Conservation (phyloP, 495 filamentous ascomycete genomes). For the Pseudotulostoma volvatum region DNA sequence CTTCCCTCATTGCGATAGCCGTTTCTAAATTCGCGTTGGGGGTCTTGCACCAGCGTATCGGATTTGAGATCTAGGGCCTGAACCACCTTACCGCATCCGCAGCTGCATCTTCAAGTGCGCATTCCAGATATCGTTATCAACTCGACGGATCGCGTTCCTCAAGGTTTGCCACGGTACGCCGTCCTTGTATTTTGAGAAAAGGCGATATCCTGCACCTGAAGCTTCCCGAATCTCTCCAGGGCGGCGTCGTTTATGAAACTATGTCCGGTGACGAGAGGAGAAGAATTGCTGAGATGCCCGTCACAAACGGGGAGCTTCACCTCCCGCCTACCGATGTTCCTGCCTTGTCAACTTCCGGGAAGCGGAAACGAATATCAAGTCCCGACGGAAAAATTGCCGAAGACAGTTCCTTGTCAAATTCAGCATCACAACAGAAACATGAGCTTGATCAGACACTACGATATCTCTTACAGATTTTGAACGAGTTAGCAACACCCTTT, state of each 20-base stretch:
- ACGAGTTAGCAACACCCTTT: constrained; percentile 15
- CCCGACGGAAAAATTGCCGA: constrained; percentile 22
- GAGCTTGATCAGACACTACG: constrained; percentile 27
- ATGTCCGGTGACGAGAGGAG: constrained; percentile 32
- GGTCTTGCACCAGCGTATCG: background rate
- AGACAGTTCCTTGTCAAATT: constrained; percentile 13
- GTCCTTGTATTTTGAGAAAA: too few species aligned
- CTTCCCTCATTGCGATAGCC: background rate
- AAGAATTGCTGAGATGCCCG: constrained; percentile 18
- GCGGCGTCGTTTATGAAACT: constrained; percentile 7
- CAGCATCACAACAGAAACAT: constrained; percentile 16
- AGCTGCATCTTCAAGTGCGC: background rate
- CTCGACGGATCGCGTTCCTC: background rate
- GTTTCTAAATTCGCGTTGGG: background rate
- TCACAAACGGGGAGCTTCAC: constrained; percentile 24
- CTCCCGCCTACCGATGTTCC: constrained; percentile 16
- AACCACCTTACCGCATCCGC: background rate
- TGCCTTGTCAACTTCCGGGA: constrained; percentile 24
- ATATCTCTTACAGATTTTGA: constrained; percentile 23
- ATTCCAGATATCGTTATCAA: background rate
- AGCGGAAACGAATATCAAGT: constrained; percentile 29
- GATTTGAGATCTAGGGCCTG: background rate
- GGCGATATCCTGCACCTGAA: too few species aligned
- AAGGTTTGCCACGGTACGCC: too few species aligned
- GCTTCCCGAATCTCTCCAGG: too few species aligned